phyloP scores from a whole-genome alignment of 2,329 filamentous ascomycete species.

The Arthrobotrys pseudoclavata region DNA sequence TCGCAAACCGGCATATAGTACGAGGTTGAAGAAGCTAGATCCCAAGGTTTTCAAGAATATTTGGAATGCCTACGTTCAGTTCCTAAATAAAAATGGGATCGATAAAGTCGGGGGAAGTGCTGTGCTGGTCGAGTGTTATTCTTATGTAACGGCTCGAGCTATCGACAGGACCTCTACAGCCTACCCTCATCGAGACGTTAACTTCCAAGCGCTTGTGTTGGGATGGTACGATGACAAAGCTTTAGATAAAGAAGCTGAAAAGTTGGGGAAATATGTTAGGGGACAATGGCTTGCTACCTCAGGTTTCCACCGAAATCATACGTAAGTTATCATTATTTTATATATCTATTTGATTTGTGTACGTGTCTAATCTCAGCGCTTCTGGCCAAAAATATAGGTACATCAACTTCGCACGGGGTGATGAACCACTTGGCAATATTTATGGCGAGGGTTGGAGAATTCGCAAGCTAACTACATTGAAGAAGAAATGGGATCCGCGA shows the following conservation, averaged over 20 bases:
- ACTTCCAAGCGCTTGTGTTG: conserved; percentile 57
- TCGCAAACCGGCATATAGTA: conserved; percentile 63
- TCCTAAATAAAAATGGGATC: conserved; percentile 46
- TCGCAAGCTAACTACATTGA: conserved; percentile 62
- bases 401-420: conserved; percentile 60
- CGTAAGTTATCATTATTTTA: conserved; percentile 26
- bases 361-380: not conserved
- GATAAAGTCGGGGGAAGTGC: conserved; percentile 57
- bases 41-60: conserved; percentile 42
- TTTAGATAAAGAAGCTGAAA: conserved; percentile 44
- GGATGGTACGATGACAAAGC: conserved; percentile 56
- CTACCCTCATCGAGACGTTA: conserved; percentile 60
- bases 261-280: conserved; percentile 37
- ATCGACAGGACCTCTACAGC: conserved; percentile 52
- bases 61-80: conserved; percentile 51
- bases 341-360: not conserved
- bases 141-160: conserved; percentile 55
- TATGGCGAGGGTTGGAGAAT: conserved; percentile 60
- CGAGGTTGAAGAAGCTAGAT: conserved; percentile 62
- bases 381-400: conserved; percentile 37
- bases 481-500: conserved; percentile 63
- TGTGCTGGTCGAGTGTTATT: conserved; percentile 59
- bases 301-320: conserved; percentile 26
- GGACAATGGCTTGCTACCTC: conserved; percentile 42
- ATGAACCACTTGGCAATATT: conserved; percentile 46